Base-by-base conservation (phyloP, 1,284 basidiomycete genomes). In the Anthracocystis walkeri region DNA sequence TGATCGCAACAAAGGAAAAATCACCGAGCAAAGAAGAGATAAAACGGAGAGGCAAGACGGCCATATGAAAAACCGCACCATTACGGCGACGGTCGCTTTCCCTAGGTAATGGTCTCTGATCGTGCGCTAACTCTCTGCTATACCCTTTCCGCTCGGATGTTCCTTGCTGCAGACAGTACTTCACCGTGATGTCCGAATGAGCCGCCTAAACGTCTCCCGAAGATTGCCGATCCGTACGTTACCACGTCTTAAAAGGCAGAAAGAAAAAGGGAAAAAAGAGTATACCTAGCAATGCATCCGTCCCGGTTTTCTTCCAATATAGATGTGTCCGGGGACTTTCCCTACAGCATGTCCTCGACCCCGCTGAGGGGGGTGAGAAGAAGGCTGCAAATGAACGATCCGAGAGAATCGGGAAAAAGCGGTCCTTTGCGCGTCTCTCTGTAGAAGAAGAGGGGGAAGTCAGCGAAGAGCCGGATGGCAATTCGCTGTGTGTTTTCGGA, bases 311-410 rank as follows among this genome's bases (percentile, higher is more conserved):
- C 42, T 45, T 58, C 46, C 31, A 20, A 29, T 21, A 33, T 10
- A 7, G 73, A 71, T 75, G 73, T 75, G 74, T 76, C 74, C 74
- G 74, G 74, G 74, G 74, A 76, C 74, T 76, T 76, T 76, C 74
- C 74, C 74, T 76, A 72, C 74, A 76, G 74, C 74, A 58, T 76
- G 74, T 72, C 65, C 50, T n/a, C 33, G n/a, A 20, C 44, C 21
- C 31, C 31, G 6, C 31, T 7, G 8, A 10, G 14, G 14, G 29
- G 41, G 41, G 40, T 16, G 20, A 59, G 38, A 21, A 64, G 58
- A 68, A 57, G 74, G 74, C 74, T 76, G 74, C 74, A 76, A 76
- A 75, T 54, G 50, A 29, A 14, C 23, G 55, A 59, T 41, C 38
- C 54, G 20, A 31, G n/a, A 20, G 56, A 66, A 40, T 49, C 49